Evolutionary conservation across 345 rosid genomes (phyloP).

Genomic region (Pseudoturritis turrita): DNA sequence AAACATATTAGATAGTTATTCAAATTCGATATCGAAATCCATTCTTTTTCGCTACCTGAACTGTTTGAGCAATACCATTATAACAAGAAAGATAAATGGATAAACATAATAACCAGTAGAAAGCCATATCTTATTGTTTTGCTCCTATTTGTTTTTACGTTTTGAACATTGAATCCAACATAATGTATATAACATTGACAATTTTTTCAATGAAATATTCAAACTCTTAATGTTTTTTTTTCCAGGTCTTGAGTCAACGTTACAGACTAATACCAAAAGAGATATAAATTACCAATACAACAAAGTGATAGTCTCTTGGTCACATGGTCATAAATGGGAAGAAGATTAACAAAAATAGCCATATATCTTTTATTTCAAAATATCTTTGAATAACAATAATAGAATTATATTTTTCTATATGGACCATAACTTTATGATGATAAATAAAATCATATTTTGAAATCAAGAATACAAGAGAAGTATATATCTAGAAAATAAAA

Average conservation of each 20-base stretch:
- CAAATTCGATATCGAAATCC: neutral
- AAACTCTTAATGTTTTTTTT: neutral
- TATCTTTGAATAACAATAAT: too few species aligned
- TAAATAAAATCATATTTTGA: too few species aligned
- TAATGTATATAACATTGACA: neutral
- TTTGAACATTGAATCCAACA: neutral
- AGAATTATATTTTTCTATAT: too few species aligned
- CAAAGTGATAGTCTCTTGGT: neutral
- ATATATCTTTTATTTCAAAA: too few species aligned
- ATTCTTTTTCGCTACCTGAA: neutral
- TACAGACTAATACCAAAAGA: neutral
- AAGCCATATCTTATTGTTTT: conserved; percentile 1
- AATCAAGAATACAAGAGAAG: too few species aligned
- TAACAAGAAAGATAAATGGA: neutral
- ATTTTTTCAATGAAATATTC: too few species aligned
- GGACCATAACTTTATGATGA: too few species aligned
- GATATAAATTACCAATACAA: neutral
- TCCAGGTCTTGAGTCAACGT: neutral
- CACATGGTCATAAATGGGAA: too few species aligned
- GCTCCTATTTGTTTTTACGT: neutral
- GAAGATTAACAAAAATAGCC: too few species aligned
- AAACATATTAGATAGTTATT: neutral
- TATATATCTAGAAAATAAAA: too few species aligned
- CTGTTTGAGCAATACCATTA: neutral
- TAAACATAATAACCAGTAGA: neutral